Base-by-base conservation (phyloP, 495 filamentous ascomycete genomes). In the Pyrenula aspistea region DNA sequence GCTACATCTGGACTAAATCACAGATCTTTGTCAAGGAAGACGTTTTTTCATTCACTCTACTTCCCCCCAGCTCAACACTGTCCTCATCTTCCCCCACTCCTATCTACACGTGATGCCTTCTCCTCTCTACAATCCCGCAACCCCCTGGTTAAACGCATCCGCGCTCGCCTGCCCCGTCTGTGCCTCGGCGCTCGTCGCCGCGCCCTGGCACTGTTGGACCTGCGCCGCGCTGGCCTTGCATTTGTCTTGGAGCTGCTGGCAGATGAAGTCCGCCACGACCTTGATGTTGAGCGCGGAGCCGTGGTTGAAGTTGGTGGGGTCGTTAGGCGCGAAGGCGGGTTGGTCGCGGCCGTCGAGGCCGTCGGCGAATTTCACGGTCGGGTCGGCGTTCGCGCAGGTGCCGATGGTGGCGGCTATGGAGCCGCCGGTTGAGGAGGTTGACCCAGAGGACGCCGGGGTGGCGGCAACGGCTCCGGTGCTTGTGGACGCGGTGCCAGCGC, bases 191-290 rank as follows among this genome's bases (percentile, higher is more conserved):
- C 76, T 75, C 2, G 66, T 51, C 19, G 73, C 65, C n/a, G 67
- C 79, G 25, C 58, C 57, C 31, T 76, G 31, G 67, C 79, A 82
- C 12, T 68, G 66, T 24, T 65, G 53, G 4, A 80, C 65, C 0
- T 74, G 67, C 12, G 62, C 72, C 12, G 59, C 67, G 12, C 60
- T 49, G 10, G 78, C 79, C 48, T 76, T 67, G 62, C 81, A 84
- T 53, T 70, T 65, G 68, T 64, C 69, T n/a, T 59, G 50, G 15
- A 83, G 67, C 59, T 74, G 73, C 23, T 65, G 53, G 69, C 78
- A 82, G 61, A 81, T 80, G 65, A 84, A 83, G 53, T 64, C 60
- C 3, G 76, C 68, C 55, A 83, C 78, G 62, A 82, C 69, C 12
- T 65, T 64, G 61, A 81, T 81, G 60, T 76, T 77, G 47, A 77